A percentile compares a stretch with the other conserved stretches of the same genome.
Conservation (phyloP, 1,284 basidiomycete species). For the Ceratobasidium theobromae region DNA sequence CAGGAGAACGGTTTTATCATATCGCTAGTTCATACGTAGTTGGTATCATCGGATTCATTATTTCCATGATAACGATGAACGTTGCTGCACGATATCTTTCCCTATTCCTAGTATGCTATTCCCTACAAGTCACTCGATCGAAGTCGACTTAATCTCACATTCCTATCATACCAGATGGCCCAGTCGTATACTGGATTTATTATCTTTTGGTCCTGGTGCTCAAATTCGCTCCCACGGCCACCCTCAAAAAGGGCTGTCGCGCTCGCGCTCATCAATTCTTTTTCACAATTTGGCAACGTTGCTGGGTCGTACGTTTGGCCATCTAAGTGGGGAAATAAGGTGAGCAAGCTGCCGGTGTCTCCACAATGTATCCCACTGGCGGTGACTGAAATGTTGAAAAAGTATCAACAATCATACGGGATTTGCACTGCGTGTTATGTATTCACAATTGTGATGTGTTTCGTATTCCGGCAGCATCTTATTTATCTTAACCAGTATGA, state of each 20-base stretch:
- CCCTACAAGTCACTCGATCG: background rate
- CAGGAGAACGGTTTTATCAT: constrained; percentile 66
- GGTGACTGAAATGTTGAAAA: background rate
- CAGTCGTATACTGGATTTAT: constrained; percentile 72
- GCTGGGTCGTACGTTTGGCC: constrained; percentile 67
- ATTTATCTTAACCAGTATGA: constrained; percentile 50
- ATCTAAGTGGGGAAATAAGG: constrained; percentile 47
- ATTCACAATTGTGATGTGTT: constrained; percentile 53
- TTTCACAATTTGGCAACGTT: constrained; percentile 72
- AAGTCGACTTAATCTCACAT: background rate
- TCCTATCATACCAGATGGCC: constrained; percentile 58
- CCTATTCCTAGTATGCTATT: constrained; percentile 52
- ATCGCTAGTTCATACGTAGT: constrained; percentile 55
- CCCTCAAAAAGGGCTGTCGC: background rate
- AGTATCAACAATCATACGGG: constrained; percentile 48
- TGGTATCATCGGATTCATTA: constrained; percentile 70
- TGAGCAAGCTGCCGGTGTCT: background rate
- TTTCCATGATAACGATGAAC: constrained; percentile 71
- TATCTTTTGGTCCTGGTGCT: constrained; percentile 50
- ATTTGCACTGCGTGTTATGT: constrained; percentile 52
- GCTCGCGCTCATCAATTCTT: constrained; percentile 37
- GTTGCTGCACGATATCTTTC: constrained; percentile 66
- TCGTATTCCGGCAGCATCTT: constrained; percentile 56
- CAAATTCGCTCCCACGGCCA: background rate
- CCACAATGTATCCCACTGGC: background rate